phyloP scores from a whole-genome alignment of 768 basidiomycete species.

The Agrocybe praecox region DNA sequence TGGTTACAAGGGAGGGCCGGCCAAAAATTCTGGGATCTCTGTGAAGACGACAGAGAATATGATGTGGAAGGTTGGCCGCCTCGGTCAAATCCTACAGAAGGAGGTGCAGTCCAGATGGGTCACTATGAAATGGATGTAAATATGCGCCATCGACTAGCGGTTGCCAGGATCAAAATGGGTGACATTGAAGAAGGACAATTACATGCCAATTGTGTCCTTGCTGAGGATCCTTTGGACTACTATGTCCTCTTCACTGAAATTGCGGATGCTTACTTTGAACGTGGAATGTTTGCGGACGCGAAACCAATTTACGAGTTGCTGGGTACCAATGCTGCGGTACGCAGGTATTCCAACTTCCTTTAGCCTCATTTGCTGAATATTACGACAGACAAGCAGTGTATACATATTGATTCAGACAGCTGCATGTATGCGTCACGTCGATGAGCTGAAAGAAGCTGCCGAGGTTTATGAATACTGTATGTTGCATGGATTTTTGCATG shows the following conservation, averaged over 20 bases:
- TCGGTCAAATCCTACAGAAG: conserved; percentile 29
- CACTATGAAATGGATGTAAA: conserved; percentile 71
- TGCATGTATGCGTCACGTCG: conserved; percentile 76
- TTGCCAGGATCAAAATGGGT: conserved; percentile 81
- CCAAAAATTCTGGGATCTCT: conserved; percentile 79
- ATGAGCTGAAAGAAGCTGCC: conserved; percentile 74
- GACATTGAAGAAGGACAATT: conserved; percentile 83
- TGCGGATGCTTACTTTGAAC: conserved; percentile 82
- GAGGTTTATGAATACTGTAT: conserved; percentile 84
- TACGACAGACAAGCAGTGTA: conserved; percentile 66
- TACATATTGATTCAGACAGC: conserved; percentile 79
- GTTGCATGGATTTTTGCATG: conserved; percentile 19
- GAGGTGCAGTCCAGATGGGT: conserved; percentile 55
- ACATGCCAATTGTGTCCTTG: conserved; percentile 73
- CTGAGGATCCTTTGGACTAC: conserved; percentile 76
- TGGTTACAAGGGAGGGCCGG: conserved; percentile 88
- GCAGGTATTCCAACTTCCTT: not conserved
- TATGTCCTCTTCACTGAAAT: conserved; percentile 81
- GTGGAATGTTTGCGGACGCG: conserved; percentile 77
- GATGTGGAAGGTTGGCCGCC: conserved; percentile 46
- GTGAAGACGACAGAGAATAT: conserved; percentile 89
- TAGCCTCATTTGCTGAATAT: not conserved
- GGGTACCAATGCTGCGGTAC: conserved; percentile 72
- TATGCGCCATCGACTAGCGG: conserved; percentile 80
- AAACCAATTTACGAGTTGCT: conserved; percentile 79